Evolutionary conservation across 345 rosid species (phyloP).

Genomic region (Stellera chamaejasme): DNA sequence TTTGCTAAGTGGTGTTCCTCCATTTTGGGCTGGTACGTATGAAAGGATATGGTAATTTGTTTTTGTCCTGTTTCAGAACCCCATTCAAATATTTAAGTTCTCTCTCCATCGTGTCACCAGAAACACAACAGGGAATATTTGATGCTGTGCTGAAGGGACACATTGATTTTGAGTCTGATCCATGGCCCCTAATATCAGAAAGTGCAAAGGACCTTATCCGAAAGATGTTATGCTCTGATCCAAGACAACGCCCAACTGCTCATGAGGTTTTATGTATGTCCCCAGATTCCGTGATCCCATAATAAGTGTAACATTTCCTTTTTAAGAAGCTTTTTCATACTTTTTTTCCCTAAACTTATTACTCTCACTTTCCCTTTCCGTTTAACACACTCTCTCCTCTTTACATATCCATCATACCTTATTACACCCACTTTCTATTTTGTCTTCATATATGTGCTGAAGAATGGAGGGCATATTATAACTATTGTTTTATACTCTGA

Average conservation of each 20-base stretch:
- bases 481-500: too few relatives aligned
- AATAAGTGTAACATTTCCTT: not conserved
- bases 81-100: slow-evolving; percentile 9
- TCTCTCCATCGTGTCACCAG: slow-evolving; percentile 27
- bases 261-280: slow-evolving; percentile 92
- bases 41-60: slow-evolving; percentile 7
- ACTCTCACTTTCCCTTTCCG: too few relatives aligned
- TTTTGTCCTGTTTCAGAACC: not conserved
- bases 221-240: slow-evolving; percentile 73
- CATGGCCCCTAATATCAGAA: slow-evolving; percentile 92
- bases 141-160: slow-evolving; percentile 94
- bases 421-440: too few relatives aligned
- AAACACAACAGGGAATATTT: slow-evolving; percentile 96
- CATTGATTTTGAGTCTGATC: slow-evolving; percentile 89
- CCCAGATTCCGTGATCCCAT: slow-evolving; percentile 5
- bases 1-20: slow-evolving; percentile 96
- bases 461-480: too few relatives aligned
- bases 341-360: too few relatives aligned
- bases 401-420: too few relatives aligned
- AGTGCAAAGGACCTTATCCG: slow-evolving; percentile 84
- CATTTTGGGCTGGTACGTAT: slow-evolving; percentile 92
- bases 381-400: too few relatives aligned
- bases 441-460: too few relatives aligned
- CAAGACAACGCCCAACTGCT: slow-evolving; percentile 81
- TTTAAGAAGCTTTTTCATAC: too few relatives aligned